Evolutionary conservation across 2,329 filamentous ascomycete genomes (phyloP).

Genomic region (Pseudogymnoascus sp.): DNA sequence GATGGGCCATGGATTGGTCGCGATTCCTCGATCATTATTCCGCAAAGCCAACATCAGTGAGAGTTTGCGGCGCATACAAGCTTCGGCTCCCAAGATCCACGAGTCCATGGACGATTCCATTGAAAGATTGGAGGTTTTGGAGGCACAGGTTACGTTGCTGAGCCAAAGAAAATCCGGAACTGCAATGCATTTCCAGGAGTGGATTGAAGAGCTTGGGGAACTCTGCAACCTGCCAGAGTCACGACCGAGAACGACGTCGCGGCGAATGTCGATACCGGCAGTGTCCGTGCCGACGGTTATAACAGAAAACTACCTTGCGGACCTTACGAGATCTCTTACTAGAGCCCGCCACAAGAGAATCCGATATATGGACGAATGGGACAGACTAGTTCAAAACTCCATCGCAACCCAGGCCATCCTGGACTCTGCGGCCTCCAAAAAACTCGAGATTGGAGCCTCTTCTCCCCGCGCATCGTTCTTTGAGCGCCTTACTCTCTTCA

Average conservation of each 20-base stretch:
- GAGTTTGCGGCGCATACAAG: slow-evolving; percentile 67
- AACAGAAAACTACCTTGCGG: slow-evolving; percentile 87
- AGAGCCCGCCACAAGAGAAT: slow-evolving; percentile 76
- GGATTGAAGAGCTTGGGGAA: slow-evolving; percentile 92
- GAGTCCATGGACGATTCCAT: slow-evolving; percentile 84
- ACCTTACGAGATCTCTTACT: slow-evolving; percentile 74
- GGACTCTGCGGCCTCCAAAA: slow-evolving; percentile 73
- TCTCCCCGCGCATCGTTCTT: slow-evolving; percentile 49
- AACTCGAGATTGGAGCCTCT: slow-evolving; percentile 63
- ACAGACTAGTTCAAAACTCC: slow-evolving; percentile 66
- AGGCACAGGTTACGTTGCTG: slow-evolving; percentile 72
- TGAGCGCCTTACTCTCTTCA: slow-evolving; percentile 56
- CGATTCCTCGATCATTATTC: slow-evolving; percentile 75
- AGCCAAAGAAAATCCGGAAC: slow-evolving; percentile 73
- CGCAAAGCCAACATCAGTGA: slow-evolving; percentile 71
- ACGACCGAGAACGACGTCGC: slow-evolving; percentile 37
- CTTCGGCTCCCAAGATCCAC: slow-evolving; percentile 70
- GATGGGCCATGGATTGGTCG: slow-evolving; percentile 94
- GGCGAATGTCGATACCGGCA: slow-evolving; percentile 36
- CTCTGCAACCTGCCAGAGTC: slow-evolving; percentile 62
- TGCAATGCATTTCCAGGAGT: slow-evolving; percentile 71
- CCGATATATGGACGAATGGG: slow-evolving; percentile 82
- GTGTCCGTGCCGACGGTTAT: slow-evolving; percentile 68
- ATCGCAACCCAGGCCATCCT: slow-evolving; percentile 72
- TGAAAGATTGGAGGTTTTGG: slow-evolving; percentile 70